phyloP scores from a whole-genome alignment of 495 filamentous ascomycete genomes.

The Penicillium psychrofluorescens region DNA sequence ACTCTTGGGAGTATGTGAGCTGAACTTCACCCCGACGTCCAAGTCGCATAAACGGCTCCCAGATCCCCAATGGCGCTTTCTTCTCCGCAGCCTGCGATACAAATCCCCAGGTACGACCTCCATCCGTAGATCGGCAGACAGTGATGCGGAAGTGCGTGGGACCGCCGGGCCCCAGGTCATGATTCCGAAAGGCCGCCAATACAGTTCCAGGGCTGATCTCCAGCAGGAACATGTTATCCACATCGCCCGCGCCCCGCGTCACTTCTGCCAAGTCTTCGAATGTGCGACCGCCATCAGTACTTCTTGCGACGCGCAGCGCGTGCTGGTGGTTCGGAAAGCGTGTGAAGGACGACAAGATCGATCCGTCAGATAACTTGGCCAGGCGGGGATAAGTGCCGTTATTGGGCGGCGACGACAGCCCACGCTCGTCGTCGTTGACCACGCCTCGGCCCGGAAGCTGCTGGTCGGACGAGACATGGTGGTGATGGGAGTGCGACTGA shows the following conservation, averaged over 20 bases:
- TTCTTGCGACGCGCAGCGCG: slow-evolving; percentile 25
- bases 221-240: slow-evolving; percentile 54
- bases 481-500: no score
- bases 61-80: slow-evolving; percentile 40
- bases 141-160: slow-evolving; percentile 53
- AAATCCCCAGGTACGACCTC: slow-evolving; percentile 46
- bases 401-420: slow-evolving; percentile 31
- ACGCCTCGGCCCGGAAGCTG: slow-evolving; percentile 13
- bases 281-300: slow-evolving; percentile 27
- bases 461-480: background rate
- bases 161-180: slow-evolving; percentile 34
- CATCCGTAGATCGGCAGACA: slow-evolving; percentile 48
- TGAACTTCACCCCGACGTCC: slow-evolving; percentile 44
- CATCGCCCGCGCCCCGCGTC: slow-evolving; percentile 34
- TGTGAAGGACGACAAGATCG: slow-evolving; percentile 35
- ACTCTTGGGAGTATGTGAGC: slow-evolving; percentile 52
- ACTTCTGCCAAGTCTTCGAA: slow-evolving; percentile 33
- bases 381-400: slow-evolving; percentile 36
- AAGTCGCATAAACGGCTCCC: slow-evolving; percentile 56
- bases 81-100: slow-evolving; percentile 45
- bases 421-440: slow-evolving; percentile 32
- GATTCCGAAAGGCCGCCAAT: slow-evolving; percentile 54
- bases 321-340: slow-evolving; percentile 22
- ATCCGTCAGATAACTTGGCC: slow-evolving; percentile 29
- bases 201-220: slow-evolving; percentile 42